Evolutionary conservation across 805 yeast genomes (phyloP), one percentile per base, ranked within the genome.

Genomic region (Jamesozyma spencerorum): DNA sequence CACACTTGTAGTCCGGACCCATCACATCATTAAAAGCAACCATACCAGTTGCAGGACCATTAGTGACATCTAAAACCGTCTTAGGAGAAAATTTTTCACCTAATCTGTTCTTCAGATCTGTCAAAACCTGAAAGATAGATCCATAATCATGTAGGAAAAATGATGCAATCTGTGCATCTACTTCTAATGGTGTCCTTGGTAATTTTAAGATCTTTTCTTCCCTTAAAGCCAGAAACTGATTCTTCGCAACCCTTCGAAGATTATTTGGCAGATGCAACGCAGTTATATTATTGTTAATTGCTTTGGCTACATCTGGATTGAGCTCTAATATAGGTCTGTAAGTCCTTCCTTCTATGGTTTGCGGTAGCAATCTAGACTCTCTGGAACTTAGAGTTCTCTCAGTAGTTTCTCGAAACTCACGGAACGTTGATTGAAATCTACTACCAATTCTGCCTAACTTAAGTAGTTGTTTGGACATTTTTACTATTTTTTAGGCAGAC

Each of bases 11-110:
- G 0, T 71, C 71, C 2, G 70, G 70, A 0, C 84, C 87, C 77
- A 85, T 75, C 4, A 46, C 42, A 52, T 87, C 95, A 54, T 88
- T 85, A 39, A 87, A 65, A 0, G 94, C 97, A 13, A 88, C 63
- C 68, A 92, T 77, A 2, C 97, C 97, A 0, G 94, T 81, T 2
- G 86, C 90, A 1, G 98, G 97, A 0, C 98, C 97, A 55, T 72
- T 79, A 0, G 95, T 90, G 12, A 85, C 74, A 53, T 85, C 94
- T 37, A 92, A 66, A 0, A 92, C 74, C 4, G 74, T 66, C 22
- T 70, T 54, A 0, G 97, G 97, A 18, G 59, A 59, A 64, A 86
- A 84, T 36, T 55, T 22, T 3, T 22, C 53, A 0, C 64, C 65
- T 8, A 70, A 58, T 31, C 88, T 66, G 34, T 69, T 67, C 48